Conservation (phyloP, 345 rosid genomes). For the Rhodomyrtus tomentosa region DNA sequence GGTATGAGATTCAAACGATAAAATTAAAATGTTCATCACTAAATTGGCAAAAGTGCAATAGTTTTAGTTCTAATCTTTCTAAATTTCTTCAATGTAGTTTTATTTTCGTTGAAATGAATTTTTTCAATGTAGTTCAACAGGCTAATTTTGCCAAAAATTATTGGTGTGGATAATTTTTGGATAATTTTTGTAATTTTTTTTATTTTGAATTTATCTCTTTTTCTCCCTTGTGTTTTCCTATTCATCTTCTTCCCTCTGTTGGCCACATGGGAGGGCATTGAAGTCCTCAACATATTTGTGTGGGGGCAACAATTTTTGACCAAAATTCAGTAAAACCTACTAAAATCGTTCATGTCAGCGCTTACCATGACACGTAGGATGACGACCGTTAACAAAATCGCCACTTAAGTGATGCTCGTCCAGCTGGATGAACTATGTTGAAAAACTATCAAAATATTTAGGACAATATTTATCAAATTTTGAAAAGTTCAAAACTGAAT, state of each 20-base stretch:
- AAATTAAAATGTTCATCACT: too few species aligned
- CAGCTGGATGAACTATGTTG: not conserved
- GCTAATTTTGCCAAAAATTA: not conserved
- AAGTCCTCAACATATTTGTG: not conserved
- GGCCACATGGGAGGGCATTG: not conserved
- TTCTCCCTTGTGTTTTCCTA: not conserved
- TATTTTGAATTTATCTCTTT: not conserved
- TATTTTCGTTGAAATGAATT: too few species aligned
- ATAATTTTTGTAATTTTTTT: not conserved
- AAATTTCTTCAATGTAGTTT: not conserved
- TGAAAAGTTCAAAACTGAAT: not conserved
- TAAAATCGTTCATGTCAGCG: not conserved
- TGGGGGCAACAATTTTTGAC: accelerated
- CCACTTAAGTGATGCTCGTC: not conserved
- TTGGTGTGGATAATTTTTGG: too few species aligned
- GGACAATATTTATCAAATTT: accelerated
- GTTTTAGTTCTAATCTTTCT: too few species aligned
- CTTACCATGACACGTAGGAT: accelerated
- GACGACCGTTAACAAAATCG: accelerated
- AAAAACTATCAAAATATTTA: not conserved
- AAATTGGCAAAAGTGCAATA: too few species aligned
- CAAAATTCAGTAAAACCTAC: not conserved
- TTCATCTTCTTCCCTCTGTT: not conserved
- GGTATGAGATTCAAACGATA: too few species aligned
- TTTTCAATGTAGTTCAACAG: accelerated